phyloP scores from a whole-genome alignment of 768 basidiomycete genomes.

The Termitomyces sp. region DNA sequence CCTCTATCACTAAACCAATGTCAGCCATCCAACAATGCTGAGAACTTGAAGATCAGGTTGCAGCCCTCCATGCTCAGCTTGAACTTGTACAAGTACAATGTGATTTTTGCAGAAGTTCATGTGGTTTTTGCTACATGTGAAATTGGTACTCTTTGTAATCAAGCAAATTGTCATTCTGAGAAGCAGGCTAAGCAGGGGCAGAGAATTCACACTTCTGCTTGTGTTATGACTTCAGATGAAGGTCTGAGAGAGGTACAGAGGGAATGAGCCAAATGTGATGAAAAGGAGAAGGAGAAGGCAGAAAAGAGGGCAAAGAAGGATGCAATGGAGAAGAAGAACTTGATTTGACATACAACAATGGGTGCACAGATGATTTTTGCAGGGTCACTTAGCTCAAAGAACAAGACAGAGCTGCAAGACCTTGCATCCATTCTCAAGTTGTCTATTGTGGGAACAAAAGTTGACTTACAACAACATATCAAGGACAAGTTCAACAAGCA shows the following conservation, averaged over 20 bases:
- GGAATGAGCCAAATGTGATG: not conserved
- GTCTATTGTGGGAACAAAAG: not conserved
- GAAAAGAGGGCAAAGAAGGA: not conserved
- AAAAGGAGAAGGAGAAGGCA: not conserved
- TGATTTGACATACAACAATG: not conserved
- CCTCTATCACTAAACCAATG: too few species aligned
- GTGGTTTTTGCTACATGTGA: not conserved
- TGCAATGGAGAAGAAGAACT: not conserved
- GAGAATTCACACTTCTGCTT: not conserved
- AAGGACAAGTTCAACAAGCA: not conserved
- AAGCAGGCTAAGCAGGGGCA: not conserved
- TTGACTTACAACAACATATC: not conserved
- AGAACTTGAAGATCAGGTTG: not conserved
- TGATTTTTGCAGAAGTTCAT: not conserved
- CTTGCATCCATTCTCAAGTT: not conserved
- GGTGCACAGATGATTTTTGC: not conserved
- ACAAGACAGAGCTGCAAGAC: not conserved
- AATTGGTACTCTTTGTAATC: not conserved
- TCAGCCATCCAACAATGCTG: not conserved
- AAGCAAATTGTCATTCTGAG: not conserved
- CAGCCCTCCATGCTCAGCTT: not conserved
- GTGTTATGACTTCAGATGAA: conserved; percentile 2
- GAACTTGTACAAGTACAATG: not conserved
- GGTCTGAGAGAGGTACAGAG: not conserved
- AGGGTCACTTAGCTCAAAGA: not conserved